Base-by-base conservation (phyloP, 2,329 filamentous ascomycete genomes). In the Alternaria metachromatica region DNA sequence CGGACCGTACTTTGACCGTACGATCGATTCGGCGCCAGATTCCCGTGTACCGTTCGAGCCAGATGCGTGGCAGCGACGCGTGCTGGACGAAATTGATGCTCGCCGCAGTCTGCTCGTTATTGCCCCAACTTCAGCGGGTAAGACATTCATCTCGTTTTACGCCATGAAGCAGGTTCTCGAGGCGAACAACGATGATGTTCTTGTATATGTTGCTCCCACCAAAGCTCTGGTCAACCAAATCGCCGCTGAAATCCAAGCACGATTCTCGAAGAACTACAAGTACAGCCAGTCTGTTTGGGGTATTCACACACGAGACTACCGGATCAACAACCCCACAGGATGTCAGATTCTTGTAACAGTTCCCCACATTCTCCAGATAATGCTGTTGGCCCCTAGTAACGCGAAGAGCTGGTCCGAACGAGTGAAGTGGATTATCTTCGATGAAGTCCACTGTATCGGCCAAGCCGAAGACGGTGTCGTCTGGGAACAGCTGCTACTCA, bases 141-240 rank as follows among this genome's bases (percentile, higher is more conserved):
- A 94, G 78, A 95, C 92, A 0, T 95, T 94, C 76, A 94, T 94
- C 62, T 91, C 88, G 1, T 95, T 94, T 77, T 94, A 95, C 70
- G 92, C 92, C 2, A 95, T 94, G 90, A 90, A 91, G 72, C 89
- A 92, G 73, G 83, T 94, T 1, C 82, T 95, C 10, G 84, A 90
- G 72, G 85, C 85, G 5, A 88, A 87, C 65, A 87, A 94, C 63
- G 87, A 93, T 53, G 89, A 87, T 3, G 85, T 94, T 3, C 80
- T 95, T 7, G 89, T 94, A 0, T 95, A 94, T 68, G 90, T 95
- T 6, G 92, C 91, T 0, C 92, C 92, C 0, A 94, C 92, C 0
- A 95, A 95, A 74, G 91, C 92, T 4, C 82, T 95, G 11, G 91
- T 94, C 62, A 94, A 94, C 74, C 92, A 95, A 76, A 94, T 95